These are phyloP conservation scores for Auricularia sp. DNA, from an alignment of 768 basidiomycete species.

Conservation along the genomic window DNA sequence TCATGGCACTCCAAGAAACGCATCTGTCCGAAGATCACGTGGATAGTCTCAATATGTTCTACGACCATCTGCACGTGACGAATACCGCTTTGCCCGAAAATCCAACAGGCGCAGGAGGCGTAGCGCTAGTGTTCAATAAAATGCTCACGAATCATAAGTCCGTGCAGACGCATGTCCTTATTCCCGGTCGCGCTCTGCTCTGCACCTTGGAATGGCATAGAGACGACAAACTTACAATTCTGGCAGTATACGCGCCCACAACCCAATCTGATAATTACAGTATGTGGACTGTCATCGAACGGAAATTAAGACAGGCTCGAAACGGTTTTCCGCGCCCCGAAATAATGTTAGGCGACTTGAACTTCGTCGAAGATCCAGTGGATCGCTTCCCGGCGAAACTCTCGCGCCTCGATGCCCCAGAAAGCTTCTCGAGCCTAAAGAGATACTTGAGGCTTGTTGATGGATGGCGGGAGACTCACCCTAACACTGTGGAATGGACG, in stretches of 20 bases:
- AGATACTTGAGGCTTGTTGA: not conserved
- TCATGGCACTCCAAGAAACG: no score
- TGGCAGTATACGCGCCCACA: not conserved
- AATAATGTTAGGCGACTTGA: constrained; percentile 12
- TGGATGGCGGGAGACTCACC: not conserved
- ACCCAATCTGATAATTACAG: not conserved
- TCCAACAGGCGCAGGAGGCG: not conserved
- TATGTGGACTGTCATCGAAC: not conserved
- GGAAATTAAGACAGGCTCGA: not conserved
- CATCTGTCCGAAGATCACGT: no score
- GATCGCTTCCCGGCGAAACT: constrained; percentile 11
- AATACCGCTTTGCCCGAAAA: not conserved
- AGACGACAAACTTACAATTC: not conserved
- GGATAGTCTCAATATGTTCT: no score
- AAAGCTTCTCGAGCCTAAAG: not conserved
- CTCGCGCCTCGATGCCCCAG: not conserved
- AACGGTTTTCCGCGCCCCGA: constrained; percentile 4
- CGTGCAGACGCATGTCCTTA: not conserved
- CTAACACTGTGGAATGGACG: not conserved
- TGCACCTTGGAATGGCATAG: not conserved
- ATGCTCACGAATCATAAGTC: not conserved
- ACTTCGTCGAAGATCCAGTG: constrained; percentile 14
- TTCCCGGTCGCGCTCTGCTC: not conserved
- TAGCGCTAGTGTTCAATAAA: not conserved
- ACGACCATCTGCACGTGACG: not conserved